These are phyloP conservation scores for Populus alba DNA, from an alignment of 345 rosid species.

Conservation along the genomic window DNA sequence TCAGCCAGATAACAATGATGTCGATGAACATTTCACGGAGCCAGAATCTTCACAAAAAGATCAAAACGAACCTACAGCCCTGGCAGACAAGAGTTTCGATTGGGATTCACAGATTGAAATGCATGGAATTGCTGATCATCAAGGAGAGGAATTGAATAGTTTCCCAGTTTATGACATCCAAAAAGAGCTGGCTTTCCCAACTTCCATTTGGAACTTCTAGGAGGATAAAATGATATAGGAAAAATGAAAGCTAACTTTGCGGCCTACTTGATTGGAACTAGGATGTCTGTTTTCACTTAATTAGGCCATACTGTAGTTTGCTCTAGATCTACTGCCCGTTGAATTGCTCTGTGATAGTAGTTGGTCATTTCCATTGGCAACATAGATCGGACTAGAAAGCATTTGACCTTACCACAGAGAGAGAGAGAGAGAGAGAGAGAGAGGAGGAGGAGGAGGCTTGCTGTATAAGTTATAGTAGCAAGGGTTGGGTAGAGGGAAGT, in stretches of 20 bases:
- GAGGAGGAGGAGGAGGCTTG: not conserved
- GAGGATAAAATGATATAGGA: not conserved
- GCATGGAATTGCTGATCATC: constrained; percentile 42
- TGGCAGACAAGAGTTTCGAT: constrained; percentile 48
- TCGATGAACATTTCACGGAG: constrained; percentile 13
- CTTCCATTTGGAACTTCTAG: constrained; percentile 72
- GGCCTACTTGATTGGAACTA: not conserved
- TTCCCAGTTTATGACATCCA: constrained; percentile 50
- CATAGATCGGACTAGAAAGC: not conserved
- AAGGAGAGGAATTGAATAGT: constrained; percentile 33
- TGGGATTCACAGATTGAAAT: constrained; percentile 72
- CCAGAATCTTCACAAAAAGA: constrained; percentile 37
- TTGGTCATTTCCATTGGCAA: not conserved
- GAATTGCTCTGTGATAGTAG: not conserved
- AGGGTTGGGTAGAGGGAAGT: not conserved
- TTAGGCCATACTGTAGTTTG: not conserved
- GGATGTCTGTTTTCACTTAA: not conserved
- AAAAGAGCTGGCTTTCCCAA: constrained; percentile 50
- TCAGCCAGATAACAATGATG: constrained; percentile 20
- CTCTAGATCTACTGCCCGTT: constrained; percentile 5
- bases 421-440: not conserved
- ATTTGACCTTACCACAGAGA: constrained; percentile 1
- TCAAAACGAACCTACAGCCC: constrained; percentile 34
- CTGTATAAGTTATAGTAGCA: not conserved
- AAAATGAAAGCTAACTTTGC: not conserved